Evolutionary conservation across 768 basidiomycete species (phyloP).

Genomic region (Boletus coccyginus): DNA sequence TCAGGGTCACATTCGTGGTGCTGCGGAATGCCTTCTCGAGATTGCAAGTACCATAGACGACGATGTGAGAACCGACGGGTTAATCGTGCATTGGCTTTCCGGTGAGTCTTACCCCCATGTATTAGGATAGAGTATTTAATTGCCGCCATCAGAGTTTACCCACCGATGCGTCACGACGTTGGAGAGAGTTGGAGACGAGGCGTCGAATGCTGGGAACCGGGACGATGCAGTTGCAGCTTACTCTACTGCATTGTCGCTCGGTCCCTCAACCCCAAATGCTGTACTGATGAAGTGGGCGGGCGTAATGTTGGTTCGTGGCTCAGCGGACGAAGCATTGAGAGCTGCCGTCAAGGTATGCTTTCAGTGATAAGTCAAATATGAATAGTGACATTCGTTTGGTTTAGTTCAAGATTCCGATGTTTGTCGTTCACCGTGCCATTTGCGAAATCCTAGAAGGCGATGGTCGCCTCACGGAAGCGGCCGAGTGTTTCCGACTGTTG

Average conservation of each 20-base stretch:
- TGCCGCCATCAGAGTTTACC: not conserved
- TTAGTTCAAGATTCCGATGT: constrained; percentile 3
- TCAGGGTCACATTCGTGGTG: not conserved
- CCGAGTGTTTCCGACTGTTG: not conserved
- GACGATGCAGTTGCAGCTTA: constrained; percentile 1
- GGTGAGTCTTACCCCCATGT: not conserved
- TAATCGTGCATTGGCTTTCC: not conserved
- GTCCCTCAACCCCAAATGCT: not conserved
- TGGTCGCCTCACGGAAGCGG: not conserved
- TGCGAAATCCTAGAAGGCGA: not conserved
- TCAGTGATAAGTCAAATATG: not conserved
- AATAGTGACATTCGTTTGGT: not conserved
- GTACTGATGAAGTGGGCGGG: not conserved
- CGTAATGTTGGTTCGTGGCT: not conserved
- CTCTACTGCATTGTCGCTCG: not conserved
- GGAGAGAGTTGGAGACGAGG: not conserved
- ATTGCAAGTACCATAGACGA: not conserved
- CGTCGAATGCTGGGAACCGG: not conserved
- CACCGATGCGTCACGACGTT: not conserved
- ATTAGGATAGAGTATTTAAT: not conserved
- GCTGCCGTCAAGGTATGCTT: not conserved
- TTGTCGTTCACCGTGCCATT: not conserved
- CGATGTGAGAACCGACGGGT: not conserved
- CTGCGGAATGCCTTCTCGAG: not conserved
- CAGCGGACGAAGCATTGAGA: not conserved